Conservation (phyloP, 148 eudicot genomes). For the Rhododendron griersonianum region DNA sequence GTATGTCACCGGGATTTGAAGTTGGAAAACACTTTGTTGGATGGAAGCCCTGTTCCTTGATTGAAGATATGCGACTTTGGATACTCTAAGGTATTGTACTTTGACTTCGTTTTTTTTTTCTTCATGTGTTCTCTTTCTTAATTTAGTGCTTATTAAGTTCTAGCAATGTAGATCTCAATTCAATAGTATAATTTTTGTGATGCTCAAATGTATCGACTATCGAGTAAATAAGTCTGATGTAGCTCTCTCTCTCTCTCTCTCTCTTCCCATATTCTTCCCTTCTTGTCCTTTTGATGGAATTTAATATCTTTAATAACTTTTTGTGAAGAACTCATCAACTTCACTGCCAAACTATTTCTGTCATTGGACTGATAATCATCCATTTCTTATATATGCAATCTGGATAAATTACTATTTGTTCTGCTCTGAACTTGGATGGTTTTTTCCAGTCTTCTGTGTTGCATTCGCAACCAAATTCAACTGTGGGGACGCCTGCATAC, state of each 20-base stretch:
- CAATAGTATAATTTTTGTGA: background rate
- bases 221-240: background rate
- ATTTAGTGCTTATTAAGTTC: background rate
- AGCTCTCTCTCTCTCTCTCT: background rate
- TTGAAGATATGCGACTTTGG: conserved; percentile 69
- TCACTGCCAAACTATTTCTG: background rate
- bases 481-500: conserved; percentile 94
- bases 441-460: conserved; percentile 72
- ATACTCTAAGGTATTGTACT: conserved; percentile 49
- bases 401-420: background rate
- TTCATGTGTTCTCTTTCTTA: background rate
- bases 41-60: conserved; percentile 54
- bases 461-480: conserved; percentile 94
- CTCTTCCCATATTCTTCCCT: background rate
- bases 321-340: background rate
- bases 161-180: background rate
- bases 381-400: background rate
- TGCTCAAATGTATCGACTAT: background rate
- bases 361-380: background rate
- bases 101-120: background rate
- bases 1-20: conserved; percentile 63
- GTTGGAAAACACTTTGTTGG: conserved; percentile 56
- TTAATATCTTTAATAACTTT: background rate
- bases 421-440: background rate
- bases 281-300: background rate